Percentiles rank a stretch among this genome's conserved stretches.
These are phyloP conservation scores for Fragaria ananassa DNA, from an alignment of 306 rosid genomes.

Conservation along the genomic window DNA sequence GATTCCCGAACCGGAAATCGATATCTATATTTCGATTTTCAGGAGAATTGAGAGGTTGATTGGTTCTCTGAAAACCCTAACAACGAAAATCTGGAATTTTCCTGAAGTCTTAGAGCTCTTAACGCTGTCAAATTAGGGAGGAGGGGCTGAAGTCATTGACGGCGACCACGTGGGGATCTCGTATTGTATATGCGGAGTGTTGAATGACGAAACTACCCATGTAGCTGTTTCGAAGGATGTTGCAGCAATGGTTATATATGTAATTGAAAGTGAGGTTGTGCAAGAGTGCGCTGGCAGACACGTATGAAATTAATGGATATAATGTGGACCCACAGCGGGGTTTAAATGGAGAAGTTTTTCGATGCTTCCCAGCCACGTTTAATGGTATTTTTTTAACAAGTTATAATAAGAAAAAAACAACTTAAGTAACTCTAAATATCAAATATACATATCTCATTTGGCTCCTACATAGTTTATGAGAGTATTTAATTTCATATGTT, in stretches of 20 bases:
- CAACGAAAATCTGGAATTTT: background rate
- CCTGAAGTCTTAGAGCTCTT: conserved; percentile 7
- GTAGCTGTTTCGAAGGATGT: too few relatives aligned
- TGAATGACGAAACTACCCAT: conserved; percentile 4
- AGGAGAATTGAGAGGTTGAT: conserved; percentile 12
- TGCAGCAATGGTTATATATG: background rate
- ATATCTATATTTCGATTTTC: conserved; percentile 12
- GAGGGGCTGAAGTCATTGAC: conserved; percentile 14
- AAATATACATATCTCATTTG: too few relatives aligned
- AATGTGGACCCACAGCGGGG: too few relatives aligned
- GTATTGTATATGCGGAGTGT: background rate
- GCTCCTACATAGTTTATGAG: too few relatives aligned
- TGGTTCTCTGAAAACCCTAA: conserved; percentile 49
- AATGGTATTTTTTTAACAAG: too few relatives aligned
- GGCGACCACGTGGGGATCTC: conserved; percentile 36
- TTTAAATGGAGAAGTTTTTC: too few relatives aligned
- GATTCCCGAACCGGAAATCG: background rate
- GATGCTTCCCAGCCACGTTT: too few relatives aligned
- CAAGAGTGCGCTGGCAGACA: conserved; percentile 34
- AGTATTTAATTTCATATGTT: too few relatives aligned
- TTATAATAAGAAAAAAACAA: too few relatives aligned
- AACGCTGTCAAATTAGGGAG: conserved; percentile 19
- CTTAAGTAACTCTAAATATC: too few relatives aligned
- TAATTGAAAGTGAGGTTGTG: background rate
- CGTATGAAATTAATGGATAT: conserved; percentile 15